Percentiles rank a stretch among this genome's conserved stretches.
phyloP scores from a whole-genome alignment of 2,329 filamentous ascomycete genomes.

The Aschersonia sp. region DNA sequence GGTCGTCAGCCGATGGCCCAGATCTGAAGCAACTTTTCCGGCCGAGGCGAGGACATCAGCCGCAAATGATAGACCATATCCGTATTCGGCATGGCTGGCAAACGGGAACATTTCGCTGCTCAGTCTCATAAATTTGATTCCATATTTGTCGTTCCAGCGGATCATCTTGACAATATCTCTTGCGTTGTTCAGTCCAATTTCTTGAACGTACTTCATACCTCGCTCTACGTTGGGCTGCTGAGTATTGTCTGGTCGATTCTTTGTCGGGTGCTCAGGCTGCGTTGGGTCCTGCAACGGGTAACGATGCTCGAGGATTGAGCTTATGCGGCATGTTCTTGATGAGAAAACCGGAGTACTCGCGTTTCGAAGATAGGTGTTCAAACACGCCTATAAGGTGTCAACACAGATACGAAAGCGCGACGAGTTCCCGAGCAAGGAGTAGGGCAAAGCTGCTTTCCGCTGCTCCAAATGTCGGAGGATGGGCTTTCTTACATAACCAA shows the following conservation, averaged over 20 bases:
- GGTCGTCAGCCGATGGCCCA: slow-evolving; percentile 75
- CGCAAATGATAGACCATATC: slow-evolving; percentile 77
- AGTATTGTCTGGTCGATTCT: slow-evolving; percentile 69
- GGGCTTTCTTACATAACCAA: slow-evolving; percentile 59
- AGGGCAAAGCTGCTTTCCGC: too few species aligned
- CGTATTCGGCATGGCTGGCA: slow-evolving; percentile 74
- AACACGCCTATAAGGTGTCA: slow-evolving; percentile 46
- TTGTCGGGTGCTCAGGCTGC: slow-evolving; percentile 65
- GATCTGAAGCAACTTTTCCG: slow-evolving; percentile 59
- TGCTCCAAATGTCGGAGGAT: too few species aligned
- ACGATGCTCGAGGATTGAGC: slow-evolving; percentile 79
- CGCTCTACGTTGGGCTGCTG: slow-evolving; percentile 50
- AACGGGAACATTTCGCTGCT: slow-evolving; percentile 97
- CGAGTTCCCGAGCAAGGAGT: too few species aligned
- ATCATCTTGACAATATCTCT: slow-evolving; percentile 75
- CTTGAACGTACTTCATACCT: slow-evolving; percentile 61
- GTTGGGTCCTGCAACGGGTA: slow-evolving; percentile 64
- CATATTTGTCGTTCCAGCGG: slow-evolving; percentile 81
- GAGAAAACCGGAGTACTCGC: slow-evolving; percentile 77
- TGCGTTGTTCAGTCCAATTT: slow-evolving; percentile 67
- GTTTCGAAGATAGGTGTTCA: slow-evolving; percentile 80
- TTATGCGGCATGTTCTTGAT: slow-evolving; percentile 80
- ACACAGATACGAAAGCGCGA: slow-evolving; percentile 1
- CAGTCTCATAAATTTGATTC: slow-evolving; percentile 82
- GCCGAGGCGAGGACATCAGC: slow-evolving; percentile 61